phyloP scores from a whole-genome alignment of 331 rosid genomes.

The Stylosanthes scabra region DNA sequence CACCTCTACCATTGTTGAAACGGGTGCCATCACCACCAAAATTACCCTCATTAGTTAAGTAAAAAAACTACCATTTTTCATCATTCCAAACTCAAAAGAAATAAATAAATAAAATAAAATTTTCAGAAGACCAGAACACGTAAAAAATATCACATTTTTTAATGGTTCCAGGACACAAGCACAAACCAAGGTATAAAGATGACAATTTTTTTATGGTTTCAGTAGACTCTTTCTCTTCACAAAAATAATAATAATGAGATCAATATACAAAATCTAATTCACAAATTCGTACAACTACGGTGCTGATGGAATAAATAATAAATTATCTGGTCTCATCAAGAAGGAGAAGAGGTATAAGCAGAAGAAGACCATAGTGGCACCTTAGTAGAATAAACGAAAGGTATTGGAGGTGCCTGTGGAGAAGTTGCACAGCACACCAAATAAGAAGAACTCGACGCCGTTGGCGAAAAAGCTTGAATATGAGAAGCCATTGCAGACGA shows the following conservation, averaged over 20 bases:
- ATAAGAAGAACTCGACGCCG: constrained; percentile 16
- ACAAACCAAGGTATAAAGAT: too few relatives aligned
- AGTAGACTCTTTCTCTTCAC: too few relatives aligned
- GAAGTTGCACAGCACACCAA: constrained; percentile 26
- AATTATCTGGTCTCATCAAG: not conserved
- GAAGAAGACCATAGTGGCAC: constrained; percentile 30
- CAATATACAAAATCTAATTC: not conserved
- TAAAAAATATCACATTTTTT: too few relatives aligned
- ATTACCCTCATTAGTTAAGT: too few relatives aligned
- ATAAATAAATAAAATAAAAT: too few relatives aligned
- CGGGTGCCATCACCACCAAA: too few relatives aligned
- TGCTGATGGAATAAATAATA: not conserved
- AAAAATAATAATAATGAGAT: not conserved
- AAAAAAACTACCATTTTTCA: too few relatives aligned
- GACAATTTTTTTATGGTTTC: too few relatives aligned
- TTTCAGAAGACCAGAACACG: too few relatives aligned
- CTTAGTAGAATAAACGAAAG: constrained; percentile 17
- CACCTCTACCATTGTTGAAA: too few relatives aligned
- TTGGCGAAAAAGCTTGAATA: constrained; percentile 29
- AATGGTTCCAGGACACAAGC: too few relatives aligned
- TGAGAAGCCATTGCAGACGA: constrained; percentile 39
- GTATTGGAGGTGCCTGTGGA: constrained; percentile 21
- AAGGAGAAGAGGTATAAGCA: constrained; percentile 40
- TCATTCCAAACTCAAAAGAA: too few relatives aligned
- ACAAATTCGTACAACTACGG: not conserved